Base-by-base conservation (phyloP, 257 asterid species). In the Lavandula angustifolia region DNA sequence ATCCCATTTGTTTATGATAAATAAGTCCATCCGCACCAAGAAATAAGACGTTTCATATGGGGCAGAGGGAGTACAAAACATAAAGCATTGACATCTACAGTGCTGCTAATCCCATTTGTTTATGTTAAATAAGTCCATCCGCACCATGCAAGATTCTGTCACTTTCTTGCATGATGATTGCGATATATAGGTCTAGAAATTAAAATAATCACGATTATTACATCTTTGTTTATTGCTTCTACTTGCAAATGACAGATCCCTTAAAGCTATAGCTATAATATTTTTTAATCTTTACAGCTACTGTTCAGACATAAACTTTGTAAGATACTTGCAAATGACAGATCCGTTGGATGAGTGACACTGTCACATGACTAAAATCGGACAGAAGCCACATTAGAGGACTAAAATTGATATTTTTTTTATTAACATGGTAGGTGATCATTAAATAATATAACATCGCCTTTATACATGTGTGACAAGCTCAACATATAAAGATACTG, bases 71-170 rank as follows among this genome's bases (percentile, higher is more conserved):
- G 40, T 46, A 47, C 41, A 40, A 48, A 62, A 55, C 37, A 29
- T 40, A 33, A 33, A 60, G 40, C 67, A 18, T 68, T 62, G 71
- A 68, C 79, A 68, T 74, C 54, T 55, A 74, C 63, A 68, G 67
- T 68, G 14, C 47, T 68, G 14, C 47, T 4, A 5, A 17, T 35
- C 40, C 12, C 14, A 34, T 12, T 57, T 47, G 12, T 44, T 47
- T 44, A 57, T 56, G 47, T 31, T 14, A 12, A 44, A 17, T 11
- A 38, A 57, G 62, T 70, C 63, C 66, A 60, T 63, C 52, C 9
- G 59, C 10, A 17, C 70, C 78, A 72, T 72, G 78, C 78, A 72
- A 13, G 8, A 29, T 68, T 68, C 2, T 69, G 71, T 76, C 71
- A 57, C 66, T 7, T 40, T 68, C 37, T 17, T 72, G 66, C 73